Percentiles rank a stretch among this genome's conserved stretches.
Conservation (phyloP, 2,329 filamentous ascomycete species). For the Aureobasidium sp. region DNA sequence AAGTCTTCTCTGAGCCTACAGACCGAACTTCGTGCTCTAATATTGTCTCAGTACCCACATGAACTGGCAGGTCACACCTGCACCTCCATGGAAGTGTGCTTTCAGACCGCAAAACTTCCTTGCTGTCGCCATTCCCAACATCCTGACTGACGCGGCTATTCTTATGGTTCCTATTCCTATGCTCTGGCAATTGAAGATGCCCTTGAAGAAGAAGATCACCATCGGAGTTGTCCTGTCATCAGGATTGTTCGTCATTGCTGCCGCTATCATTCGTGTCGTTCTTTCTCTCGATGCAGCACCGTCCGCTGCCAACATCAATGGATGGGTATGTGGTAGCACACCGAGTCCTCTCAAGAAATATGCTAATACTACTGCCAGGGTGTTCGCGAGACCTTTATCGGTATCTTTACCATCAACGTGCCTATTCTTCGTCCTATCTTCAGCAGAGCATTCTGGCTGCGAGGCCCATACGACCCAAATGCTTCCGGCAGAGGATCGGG, state of each 20-base stretch:
- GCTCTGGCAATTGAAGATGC: slow-evolving; percentile 29
- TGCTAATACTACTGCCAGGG: slow-evolving; percentile 16
- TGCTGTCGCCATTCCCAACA: slow-evolving; percentile 27
- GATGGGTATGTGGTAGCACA: slow-evolving; percentile 22
- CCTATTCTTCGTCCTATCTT: slow-evolving; percentile 30
- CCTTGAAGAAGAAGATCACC: slow-evolving; percentile 27
- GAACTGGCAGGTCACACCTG: slow-evolving; percentile 28
- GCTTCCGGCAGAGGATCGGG: neutral
- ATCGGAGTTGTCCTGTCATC: slow-evolving; percentile 30
- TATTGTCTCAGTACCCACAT: slow-evolving; percentile 12
- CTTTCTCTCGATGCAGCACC: slow-evolving; percentile 27
- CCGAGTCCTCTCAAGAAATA: neutral
- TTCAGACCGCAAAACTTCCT: slow-evolving; percentile 28
- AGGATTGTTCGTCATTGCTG: slow-evolving; percentile 31
- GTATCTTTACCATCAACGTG: slow-evolving; percentile 31
- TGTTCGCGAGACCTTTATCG: slow-evolving; percentile 32
- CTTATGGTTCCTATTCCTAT: slow-evolving; percentile 31
- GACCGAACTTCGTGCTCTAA: neutral
- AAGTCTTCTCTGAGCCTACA: neutral
- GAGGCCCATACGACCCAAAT: slow-evolving; percentile 16
- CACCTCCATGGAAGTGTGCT: slow-evolving; percentile 25
- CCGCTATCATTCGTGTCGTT: slow-evolving; percentile 30
- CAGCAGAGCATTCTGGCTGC: slow-evolving; percentile 26
- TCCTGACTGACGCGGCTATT: slow-evolving; percentile 29
- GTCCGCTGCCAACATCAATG: slow-evolving; percentile 30